Conservation (phyloP, 2,329 filamentous ascomycete species). For the Fusarium decemcellulare region DNA sequence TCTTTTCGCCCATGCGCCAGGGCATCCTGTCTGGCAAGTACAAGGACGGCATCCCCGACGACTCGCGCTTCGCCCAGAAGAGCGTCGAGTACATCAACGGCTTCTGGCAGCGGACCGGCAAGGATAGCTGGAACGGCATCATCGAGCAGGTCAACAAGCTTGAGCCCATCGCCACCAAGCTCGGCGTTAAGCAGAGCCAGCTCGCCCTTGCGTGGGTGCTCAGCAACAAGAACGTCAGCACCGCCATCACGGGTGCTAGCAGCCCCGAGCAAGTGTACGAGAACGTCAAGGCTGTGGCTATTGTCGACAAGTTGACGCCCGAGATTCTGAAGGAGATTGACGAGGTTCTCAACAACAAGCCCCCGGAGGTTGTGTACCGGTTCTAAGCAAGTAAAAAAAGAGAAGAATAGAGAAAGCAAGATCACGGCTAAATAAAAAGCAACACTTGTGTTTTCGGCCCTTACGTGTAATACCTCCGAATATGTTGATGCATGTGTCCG, state of each 20-base stretch:
- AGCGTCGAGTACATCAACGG: constrained; percentile 69
- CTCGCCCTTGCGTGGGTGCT: constrained; percentile 75
- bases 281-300: constrained; percentile 67
- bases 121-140: constrained; percentile 67
- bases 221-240: constrained; percentile 73
- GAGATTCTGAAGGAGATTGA: constrained; percentile 74
- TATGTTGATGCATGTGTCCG: neutral
- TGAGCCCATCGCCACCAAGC: constrained; percentile 73
- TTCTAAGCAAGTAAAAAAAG: neutral
- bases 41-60: constrained; percentile 72
- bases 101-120: constrained; percentile 65
- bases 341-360: constrained; percentile 71
- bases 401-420: neutral
- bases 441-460: neutral
- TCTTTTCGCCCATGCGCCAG: constrained; percentile 70
- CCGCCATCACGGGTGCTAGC: constrained; percentile 73
- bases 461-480: neutral
- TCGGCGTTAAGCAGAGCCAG: constrained; percentile 70
- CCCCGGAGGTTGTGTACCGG: constrained; percentile 57
- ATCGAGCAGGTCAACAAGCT: constrained; percentile 73
- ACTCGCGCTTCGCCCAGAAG: constrained; percentile 70
- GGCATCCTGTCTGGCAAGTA: constrained; percentile 79
- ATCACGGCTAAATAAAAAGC: neutral
- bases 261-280: constrained; percentile 71
- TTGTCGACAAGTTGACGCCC: constrained; percentile 69